phyloP scores from a whole-genome alignment of 2,329 filamentous ascomycete species.

The Amauroascus niger region DNA sequence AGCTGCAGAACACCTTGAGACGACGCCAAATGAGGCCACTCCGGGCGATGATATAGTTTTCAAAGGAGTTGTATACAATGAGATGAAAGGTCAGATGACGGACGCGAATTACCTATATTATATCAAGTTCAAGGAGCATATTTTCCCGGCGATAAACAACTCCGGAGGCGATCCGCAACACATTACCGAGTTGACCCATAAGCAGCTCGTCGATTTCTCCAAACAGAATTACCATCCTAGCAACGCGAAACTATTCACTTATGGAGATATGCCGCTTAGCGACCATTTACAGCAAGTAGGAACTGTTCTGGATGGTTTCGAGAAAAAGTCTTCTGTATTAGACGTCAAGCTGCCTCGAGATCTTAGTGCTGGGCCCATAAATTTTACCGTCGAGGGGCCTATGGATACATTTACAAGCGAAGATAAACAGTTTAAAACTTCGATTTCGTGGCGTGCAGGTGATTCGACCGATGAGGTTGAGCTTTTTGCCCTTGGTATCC shows the following conservation, averaged over 20 bases:
- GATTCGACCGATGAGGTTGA: conserved; percentile 75
- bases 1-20: conserved; percentile 41
- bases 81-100: conserved; percentile 99
- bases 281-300: conserved; percentile 75
- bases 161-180: conserved; percentile 93
- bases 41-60: conserved; percentile 53
- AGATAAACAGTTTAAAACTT: conserved; percentile 87
- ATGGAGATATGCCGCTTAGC: conserved; percentile 78
- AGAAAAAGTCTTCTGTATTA: conserved; percentile 57
- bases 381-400: conserved; percentile 67
- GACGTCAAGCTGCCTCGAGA: conserved; percentile 68
- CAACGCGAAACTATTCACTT: conserved; percentile 92
- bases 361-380: conserved; percentile 55
- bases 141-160: conserved; percentile 91
- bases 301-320: conserved; percentile 62
- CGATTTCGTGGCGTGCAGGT: conserved; percentile 82
- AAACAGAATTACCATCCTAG: conserved; percentile 92
- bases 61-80: conserved; percentile 97
- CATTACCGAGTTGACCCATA: conserved; percentile 89
- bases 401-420: conserved; percentile 76
- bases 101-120: conserved; percentile 95
- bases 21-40: conserved; percentile 25
- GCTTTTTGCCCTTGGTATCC: conserved; percentile 72
- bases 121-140: conserved; percentile 86
- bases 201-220: conserved; percentile 81